Evolutionary conservation across 306 rosid genomes (phyloP), one percentile per base, ranked within the genome.

Genomic region (Sindora glabra): DNA sequence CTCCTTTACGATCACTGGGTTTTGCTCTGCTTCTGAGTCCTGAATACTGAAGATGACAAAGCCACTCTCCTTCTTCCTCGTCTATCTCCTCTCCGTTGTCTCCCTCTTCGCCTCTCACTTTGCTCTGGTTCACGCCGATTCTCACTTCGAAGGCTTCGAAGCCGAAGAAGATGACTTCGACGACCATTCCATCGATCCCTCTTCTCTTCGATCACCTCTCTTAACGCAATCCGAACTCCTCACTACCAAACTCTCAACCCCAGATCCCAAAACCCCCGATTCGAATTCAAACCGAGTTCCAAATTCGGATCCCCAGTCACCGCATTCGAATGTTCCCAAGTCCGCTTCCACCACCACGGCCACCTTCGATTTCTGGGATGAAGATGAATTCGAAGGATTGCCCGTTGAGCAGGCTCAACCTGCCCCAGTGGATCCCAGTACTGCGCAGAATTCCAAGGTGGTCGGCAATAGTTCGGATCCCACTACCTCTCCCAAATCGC

Each of bases 101-200:
- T 60, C 70, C 51, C 71, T 77, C 32, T 70, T 68, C 72, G 22
- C 68, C 64, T 68, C 85, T 44, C 67, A 17, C 64, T 65, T 42
- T 15, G 36, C 67, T 33, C 3, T 49, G 14, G 75, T 74, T 64
- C 59, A 62, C 5, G 49, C 88, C 8, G 80, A 86, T 42, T 83
- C 98, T 11, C 88, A 88, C 59, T 92, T 92, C 72, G 99, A 92
- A 83, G 99, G 86, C 0, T 81, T 92, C 64, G 99, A 89, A n/a
- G 72, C 60, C 0, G 94, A 85, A 17, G 80, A 74, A 27, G 81
- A 82, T 1, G 87, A 84, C 10, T 47, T 82, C 56, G 83, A 86
- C 56, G 82, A 82, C 56, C 62, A 77, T 11, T 52, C 84, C 15
- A 74, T 81, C 56, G 64, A 77, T 54, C 73, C 77, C 23, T 18